phyloP scores from a whole-genome alignment of 2,329 filamentous ascomycete species.

The Calonectria fujianensis region DNA sequence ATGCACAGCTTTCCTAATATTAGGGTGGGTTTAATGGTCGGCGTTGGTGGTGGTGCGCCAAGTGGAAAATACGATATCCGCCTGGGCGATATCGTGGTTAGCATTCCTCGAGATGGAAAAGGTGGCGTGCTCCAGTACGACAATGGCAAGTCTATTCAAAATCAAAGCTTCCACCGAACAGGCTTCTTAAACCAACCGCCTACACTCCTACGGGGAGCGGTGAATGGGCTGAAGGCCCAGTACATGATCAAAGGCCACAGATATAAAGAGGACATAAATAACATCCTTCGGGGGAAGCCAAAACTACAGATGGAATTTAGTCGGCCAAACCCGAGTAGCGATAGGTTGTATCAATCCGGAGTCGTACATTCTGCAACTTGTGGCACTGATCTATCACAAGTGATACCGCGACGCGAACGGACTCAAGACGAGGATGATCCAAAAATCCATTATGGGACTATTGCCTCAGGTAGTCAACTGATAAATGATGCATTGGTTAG shows the following conservation, averaged over 20 bases:
- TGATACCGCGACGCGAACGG: too few relatives aligned
- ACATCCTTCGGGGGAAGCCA: too few relatives aligned
- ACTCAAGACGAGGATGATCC: too few relatives aligned
- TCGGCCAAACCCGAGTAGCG: too few relatives aligned
- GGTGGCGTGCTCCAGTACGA: background rate
- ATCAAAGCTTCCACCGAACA: background rate
- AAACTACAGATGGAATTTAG: too few relatives aligned
- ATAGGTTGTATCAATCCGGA: too few relatives aligned
- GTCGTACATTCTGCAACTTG: too few relatives aligned
- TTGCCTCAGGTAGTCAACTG: background rate
- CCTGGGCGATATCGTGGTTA: background rate
- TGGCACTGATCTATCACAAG: too few relatives aligned
- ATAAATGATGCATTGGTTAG: background rate
- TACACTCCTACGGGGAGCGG: background rate
- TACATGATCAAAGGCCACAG: too few relatives aligned
- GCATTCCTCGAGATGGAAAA: background rate
- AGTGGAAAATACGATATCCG: background rate
- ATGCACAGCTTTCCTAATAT: background rate
- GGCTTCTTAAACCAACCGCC: background rate
- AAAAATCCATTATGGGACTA: too few relatives aligned
- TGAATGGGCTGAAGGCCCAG: background rate
- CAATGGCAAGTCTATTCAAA: background rate
- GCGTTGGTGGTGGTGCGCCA: background rate
- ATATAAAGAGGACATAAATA: too few relatives aligned
- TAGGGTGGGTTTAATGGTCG: background rate